A percentile compares a stretch with the other conserved stretches of the same genome.
These are phyloP conservation scores for Microglena sp. DNA, from an alignment of 139 green algal species.

Conservation along the genomic window DNA sequence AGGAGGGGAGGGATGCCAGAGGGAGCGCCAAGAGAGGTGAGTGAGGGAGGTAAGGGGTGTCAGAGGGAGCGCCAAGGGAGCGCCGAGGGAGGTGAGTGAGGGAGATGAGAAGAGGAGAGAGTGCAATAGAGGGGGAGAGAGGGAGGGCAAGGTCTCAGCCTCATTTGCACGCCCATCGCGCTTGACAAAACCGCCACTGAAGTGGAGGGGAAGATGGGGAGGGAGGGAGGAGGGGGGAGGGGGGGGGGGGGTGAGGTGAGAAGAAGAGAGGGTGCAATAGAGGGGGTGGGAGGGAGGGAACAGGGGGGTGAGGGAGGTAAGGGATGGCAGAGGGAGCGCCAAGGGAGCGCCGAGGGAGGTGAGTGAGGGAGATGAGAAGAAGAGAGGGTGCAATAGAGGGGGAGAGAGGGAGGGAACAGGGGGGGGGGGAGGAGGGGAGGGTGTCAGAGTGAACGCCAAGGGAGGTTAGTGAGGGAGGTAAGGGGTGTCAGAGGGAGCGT, in stretches of 20 bases:
- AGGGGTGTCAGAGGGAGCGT: not conserved
- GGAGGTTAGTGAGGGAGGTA: not conserved
- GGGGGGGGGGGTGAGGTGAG: too few relatives aligned
- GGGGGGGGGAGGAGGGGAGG: not conserved
- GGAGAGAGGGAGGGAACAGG: too few relatives aligned
- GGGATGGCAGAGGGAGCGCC: not conserved
- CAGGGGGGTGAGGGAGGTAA: not conserved
- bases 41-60: too few relatives aligned
- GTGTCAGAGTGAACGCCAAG: not conserved
- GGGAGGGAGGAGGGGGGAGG: too few relatives aligned
- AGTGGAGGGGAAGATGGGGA: not conserved
- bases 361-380: not conserved
- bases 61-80: too few relatives aligned
- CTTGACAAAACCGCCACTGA: constrained; percentile 84
- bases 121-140: constrained; percentile 87
- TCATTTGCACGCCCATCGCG: constrained; percentile 79
- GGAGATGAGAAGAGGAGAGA: too few relatives aligned
- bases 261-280: too few relatives aligned
- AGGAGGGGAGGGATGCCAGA: too few relatives aligned
- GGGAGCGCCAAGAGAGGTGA: too few relatives aligned
- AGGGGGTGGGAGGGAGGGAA: not conserved
- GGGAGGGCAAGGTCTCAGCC: constrained; percentile 70
- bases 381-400: too few relatives aligned
- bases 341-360: not conserved
- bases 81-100: not conserved